Percentiles rank a stretch among this genome's conserved stretches.
Evolutionary conservation across 2,329 filamentous ascomycete species (phyloP).

Genomic region (Albophoma yamanashiensis): DNA sequence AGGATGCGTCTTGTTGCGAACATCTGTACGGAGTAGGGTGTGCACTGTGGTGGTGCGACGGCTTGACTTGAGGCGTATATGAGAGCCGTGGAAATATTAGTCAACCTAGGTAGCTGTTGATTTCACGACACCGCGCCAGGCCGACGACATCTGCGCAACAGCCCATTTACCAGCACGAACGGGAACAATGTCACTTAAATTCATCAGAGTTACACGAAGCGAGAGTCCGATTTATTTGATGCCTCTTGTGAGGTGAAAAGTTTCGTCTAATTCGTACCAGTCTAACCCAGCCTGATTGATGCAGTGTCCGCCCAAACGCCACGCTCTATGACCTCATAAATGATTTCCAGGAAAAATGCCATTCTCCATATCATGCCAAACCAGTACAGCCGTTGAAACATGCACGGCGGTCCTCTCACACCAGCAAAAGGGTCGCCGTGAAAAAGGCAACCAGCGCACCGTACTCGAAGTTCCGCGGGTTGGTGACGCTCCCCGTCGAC

Average conservation of each 20-base stretch:
- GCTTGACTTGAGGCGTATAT: neutral
- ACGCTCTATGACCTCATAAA: neutral
- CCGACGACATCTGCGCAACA: neutral
- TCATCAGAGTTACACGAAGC: neutral
- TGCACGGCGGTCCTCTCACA: conserved; percentile 6
- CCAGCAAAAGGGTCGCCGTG: conserved; percentile 27
- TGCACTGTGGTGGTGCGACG: neutral
- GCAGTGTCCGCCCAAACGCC: neutral
- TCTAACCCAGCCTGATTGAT: neutral
- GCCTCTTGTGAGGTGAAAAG: neutral
- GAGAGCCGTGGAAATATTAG: neutral
- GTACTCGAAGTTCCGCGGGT: conserved; percentile 14
- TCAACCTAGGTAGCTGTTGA: no score
- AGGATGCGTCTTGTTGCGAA: neutral
- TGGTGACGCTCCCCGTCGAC: conserved; percentile 6
- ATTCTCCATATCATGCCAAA: neutral
- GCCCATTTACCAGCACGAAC: neutral
- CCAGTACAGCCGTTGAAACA: neutral
- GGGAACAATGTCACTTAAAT: neutral
- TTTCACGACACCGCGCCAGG: neutral
- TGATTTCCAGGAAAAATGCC: neutral
- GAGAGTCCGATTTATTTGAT: neutral
- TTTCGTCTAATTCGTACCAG: neutral
- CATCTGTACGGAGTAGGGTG: no score
- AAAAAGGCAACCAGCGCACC: conserved; percentile 33